A percentile compares a stretch with the other conserved stretches of the same genome.
These are phyloP conservation scores for Lactarius trivialis DNA, from an alignment of 768 basidiomycete genomes.

Conservation along the genomic window DNA sequence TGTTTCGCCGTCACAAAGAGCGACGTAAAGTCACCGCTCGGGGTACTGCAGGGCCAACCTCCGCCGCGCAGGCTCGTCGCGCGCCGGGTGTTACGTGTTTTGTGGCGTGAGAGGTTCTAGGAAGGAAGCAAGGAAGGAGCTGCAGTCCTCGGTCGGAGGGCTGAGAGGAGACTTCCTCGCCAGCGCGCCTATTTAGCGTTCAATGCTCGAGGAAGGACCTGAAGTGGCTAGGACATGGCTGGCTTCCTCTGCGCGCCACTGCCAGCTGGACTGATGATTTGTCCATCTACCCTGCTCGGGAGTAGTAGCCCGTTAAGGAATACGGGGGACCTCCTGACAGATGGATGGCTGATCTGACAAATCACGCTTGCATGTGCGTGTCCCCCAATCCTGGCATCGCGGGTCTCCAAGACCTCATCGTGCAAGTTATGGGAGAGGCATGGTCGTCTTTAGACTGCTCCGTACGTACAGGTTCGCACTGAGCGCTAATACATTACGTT, in stretches of 20 bases:
- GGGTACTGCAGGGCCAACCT: background rate
- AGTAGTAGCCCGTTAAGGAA: conserved; percentile 4
- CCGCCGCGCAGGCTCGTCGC: background rate
- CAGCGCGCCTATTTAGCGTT: conserved; percentile 3
- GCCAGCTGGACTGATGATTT: too few species aligned
- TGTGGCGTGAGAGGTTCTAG: conserved; percentile 18
- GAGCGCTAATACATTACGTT: conserved; percentile 11
- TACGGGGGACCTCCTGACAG: conserved; percentile 2
- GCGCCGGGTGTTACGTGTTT: conserved; percentile 14
- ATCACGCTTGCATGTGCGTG: background rate
- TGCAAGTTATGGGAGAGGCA: background rate
- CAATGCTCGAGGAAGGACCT: background rate
- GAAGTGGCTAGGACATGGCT: background rate
- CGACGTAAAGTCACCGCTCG: background rate
- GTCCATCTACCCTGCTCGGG: background rate
- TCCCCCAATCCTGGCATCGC: background rate
- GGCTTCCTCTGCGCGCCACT: background rate
- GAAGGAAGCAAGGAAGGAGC: conserved; percentile 8
- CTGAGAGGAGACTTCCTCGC: background rate
- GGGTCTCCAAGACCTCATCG: background rate
- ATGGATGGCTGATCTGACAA: too few species aligned
- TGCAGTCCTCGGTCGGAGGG: background rate
- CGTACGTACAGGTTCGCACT: background rate
- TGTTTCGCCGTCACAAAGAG: background rate
- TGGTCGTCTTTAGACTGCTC: background rate